Evolutionary conservation across 1,284 basidiomycete genomes (phyloP).

Genomic region (Tranzscheliella williamsii): DNA sequence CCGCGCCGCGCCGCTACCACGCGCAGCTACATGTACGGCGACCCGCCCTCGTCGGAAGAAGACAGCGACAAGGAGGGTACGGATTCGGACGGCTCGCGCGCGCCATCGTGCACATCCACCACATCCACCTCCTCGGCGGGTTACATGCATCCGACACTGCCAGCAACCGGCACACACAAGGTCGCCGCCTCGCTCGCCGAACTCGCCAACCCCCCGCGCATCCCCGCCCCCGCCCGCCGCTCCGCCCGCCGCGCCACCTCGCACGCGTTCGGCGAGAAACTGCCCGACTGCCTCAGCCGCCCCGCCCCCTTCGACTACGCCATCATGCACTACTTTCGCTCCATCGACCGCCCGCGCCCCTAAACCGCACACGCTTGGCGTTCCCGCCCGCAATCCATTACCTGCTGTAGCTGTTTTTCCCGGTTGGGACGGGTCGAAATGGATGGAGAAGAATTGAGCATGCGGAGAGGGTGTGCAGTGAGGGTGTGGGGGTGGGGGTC

Average conservation of each 20-base stretch:
- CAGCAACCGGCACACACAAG: constrained; percentile 21
- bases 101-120: constrained; percentile 2
- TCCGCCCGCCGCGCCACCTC: constrained; percentile 15
- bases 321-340: constrained; percentile 24
- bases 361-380: too few species aligned
- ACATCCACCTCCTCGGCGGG: constrained; percentile 19
- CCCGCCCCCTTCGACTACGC: constrained; percentile 19
- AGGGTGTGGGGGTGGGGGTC: neutral
- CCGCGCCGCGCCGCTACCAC: neutral
- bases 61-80: constrained; percentile 9
- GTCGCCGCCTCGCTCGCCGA: constrained; percentile 16
- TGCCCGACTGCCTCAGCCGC: constrained; percentile 19
- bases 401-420: too few species aligned
- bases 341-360: constrained; percentile 25
- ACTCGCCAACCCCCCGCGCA: neutral
- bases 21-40: neutral
- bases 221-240: constrained; percentile 2
- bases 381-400: too few species aligned
- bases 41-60: constrained; percentile 2
- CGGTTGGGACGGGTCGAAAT: too few species aligned
- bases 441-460: too few species aligned
- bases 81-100: constrained; percentile 7
- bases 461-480: too few species aligned
- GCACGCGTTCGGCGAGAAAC: constrained; percentile 32
- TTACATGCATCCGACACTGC: constrained; percentile 23